Conservation (phyloP, 2,329 filamentous ascomycete species). For the Periglandula ipomoeae region DNA sequence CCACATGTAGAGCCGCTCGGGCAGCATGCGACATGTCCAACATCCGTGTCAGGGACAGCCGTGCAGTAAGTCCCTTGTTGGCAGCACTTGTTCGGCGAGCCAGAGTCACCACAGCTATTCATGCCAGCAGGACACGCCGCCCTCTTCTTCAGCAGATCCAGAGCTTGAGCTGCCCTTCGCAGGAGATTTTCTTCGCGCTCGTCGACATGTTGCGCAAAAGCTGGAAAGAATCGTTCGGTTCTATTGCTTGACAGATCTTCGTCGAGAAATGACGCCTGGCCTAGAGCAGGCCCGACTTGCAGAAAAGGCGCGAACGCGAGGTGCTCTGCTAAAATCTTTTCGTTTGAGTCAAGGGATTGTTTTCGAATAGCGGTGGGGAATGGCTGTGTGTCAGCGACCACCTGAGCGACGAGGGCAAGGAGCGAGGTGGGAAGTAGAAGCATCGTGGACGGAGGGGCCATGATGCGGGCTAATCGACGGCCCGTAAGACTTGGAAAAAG, state of each 20-base stretch:
- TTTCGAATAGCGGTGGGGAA: constrained; percentile 59
- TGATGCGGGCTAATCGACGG: background rate
- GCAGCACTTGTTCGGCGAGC: constrained; percentile 65
- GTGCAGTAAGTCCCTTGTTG: constrained; percentile 57
- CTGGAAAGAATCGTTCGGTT: constrained; percentile 29
- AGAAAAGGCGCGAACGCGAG: constrained; percentile 36
- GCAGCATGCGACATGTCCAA: constrained; percentile 69
- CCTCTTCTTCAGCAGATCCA: constrained; percentile 44
- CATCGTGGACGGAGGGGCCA: constrained; percentile 3
- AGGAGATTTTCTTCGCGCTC: constrained; percentile 21
- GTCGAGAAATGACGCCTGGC: constrained; percentile 15
- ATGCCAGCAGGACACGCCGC: constrained; percentile 62
- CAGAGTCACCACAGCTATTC: constrained; percentile 53
- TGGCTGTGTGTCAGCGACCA: constrained; percentile 22
- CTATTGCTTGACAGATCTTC: constrained; percentile 15
- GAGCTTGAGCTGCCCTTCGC: constrained; percentile 34
- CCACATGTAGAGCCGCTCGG: constrained; percentile 54
- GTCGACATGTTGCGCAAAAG: constrained; percentile 40
- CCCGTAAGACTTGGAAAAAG: background rate
- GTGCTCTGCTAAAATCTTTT: constrained; percentile 67
- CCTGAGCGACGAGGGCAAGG: constrained; percentile 20
- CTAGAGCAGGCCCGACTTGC: constrained; percentile 11
- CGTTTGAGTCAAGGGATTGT: constrained; percentile 59
- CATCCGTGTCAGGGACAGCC: constrained; percentile 48
- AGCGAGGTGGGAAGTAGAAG: constrained; percentile 7